Percentiles rank a stretch among this genome's conserved stretches.
phyloP scores from a whole-genome alignment of 805 yeast genomes.

The Yamadazyma akitaensis region DNA sequence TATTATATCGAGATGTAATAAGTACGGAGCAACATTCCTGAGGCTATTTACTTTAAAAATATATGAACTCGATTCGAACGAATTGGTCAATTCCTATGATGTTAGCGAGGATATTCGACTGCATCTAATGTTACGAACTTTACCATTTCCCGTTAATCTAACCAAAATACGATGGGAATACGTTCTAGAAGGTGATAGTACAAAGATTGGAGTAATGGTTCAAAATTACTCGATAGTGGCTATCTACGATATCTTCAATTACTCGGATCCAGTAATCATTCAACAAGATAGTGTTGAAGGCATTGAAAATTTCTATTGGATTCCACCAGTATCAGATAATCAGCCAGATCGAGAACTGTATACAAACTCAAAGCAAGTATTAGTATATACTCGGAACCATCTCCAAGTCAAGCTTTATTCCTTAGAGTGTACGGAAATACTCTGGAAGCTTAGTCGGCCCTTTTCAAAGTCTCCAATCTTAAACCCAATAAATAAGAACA shows the following conservation, averaged over 20 bases:
- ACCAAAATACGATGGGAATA: constrained; percentile 13
- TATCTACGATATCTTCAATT: constrained; percentile 22
- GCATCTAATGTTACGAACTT: background rate
- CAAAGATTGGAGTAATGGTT: constrained; percentile 31
- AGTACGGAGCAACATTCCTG: constrained; percentile 3
- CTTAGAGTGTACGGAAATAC: constrained; percentile 30
- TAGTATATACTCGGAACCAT: constrained; percentile 24
- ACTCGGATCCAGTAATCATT: constrained; percentile 27
- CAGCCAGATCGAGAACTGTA: constrained; percentile 26
- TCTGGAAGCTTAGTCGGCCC: constrained; percentile 35
- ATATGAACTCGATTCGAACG: background rate
- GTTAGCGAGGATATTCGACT: constrained; percentile 1
- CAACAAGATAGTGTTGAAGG: constrained; percentile 28
- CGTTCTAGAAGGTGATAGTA: constrained; percentile 7
- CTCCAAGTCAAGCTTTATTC: constrained; percentile 35
- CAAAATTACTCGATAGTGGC: constrained; percentile 18
- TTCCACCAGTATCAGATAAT: constrained; percentile 21
- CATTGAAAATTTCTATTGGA: constrained; percentile 32
- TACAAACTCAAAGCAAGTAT: constrained; percentile 30
- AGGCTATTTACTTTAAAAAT: constrained; percentile 8
- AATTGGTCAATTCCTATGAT: constrained; percentile 8
- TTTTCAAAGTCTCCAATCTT: constrained; percentile 13
- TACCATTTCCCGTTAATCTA: background rate
- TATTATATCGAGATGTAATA: constrained; percentile 1
- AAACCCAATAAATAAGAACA: constrained; percentile 6